A percentile compares a stretch with the other conserved stretches of the same genome.
Evolutionary conservation across 345 rosid species (phyloP).

Genomic region (Murraya koenigii): DNA sequence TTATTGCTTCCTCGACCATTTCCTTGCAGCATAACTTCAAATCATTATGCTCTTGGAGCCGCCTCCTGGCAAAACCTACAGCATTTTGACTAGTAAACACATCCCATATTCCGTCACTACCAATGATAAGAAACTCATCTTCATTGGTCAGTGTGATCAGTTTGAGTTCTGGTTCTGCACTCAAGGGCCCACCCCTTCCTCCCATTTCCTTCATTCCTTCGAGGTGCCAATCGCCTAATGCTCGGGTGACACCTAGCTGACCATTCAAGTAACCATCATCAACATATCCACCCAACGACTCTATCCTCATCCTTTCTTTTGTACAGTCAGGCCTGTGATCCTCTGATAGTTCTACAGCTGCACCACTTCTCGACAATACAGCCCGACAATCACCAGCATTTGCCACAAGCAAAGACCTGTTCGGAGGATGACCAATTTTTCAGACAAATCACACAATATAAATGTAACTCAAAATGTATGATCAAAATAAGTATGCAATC

Average conservation of each 20-base stretch:
- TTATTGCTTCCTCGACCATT: slow-evolving; percentile 72
- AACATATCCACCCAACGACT: slow-evolving; percentile 64
- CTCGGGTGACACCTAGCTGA: slow-evolving; percentile 66
- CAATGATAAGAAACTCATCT: slow-evolving; percentile 79
- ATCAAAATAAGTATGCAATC: neutral
- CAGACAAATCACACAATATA: neutral
- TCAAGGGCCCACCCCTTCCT: slow-evolving; percentile 53
- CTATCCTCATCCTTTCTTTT: slow-evolving; percentile 54
- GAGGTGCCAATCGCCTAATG: slow-evolving; percentile 79
- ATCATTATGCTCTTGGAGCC: slow-evolving; percentile 75
- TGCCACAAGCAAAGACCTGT: slow-evolving; percentile 78
- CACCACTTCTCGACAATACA: slow-evolving; percentile 63
- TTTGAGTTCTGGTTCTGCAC: slow-evolving; percentile 80
- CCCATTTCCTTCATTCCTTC: slow-evolving; percentile 59
- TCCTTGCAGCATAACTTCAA: slow-evolving; percentile 62
- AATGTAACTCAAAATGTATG: neutral
- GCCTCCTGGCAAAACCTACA: slow-evolving; percentile 62
- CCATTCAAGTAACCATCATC: slow-evolving; percentile 77
- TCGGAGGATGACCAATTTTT: slow-evolving; percentile 11
- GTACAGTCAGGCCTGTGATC: slow-evolving; percentile 71
- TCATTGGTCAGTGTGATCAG: slow-evolving; percentile 52
- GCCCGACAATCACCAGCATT: slow-evolving; percentile 95
- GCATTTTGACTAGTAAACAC: slow-evolving; percentile 77
- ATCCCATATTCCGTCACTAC: slow-evolving; percentile 90
- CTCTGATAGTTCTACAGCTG: slow-evolving; percentile 63